Percentiles rank a stretch among this genome's conserved stretches.
phyloP scores from a whole-genome alignment of 139 green algal genomes.

The Chloropicon primus region DNA sequence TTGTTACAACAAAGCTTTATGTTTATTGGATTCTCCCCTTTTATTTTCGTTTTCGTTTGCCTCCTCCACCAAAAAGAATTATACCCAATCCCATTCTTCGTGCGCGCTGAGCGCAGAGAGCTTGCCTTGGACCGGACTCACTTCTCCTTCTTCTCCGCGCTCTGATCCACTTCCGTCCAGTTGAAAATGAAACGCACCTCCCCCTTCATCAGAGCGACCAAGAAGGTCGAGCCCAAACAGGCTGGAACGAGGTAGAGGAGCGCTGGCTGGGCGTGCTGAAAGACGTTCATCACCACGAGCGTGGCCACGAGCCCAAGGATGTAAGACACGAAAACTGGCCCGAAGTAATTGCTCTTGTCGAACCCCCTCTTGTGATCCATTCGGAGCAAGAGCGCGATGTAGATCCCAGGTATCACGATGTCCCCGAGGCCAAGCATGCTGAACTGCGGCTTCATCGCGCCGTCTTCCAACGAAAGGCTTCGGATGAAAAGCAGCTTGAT shows the following conservation, averaged over 20 bases:
- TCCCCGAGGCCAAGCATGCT: conserved; percentile 93
- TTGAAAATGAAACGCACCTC: conserved; percentile 38
- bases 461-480: background rate
- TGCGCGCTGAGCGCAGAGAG: no score
- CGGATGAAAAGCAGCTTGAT: conserved; percentile 90
- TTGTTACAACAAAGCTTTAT: no score
- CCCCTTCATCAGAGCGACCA: conserved; percentile 38
- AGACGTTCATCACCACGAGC: conserved; percentile 94
- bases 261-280: conserved; percentile 75
- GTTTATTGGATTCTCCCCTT: no score
- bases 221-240: conserved; percentile 49
- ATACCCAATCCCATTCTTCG: no score
- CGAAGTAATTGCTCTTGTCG: conserved; percentile 23
- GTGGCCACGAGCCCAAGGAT: conserved; percentile 63
- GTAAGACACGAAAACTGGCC: conserved; percentile 68
- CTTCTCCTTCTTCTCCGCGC: conserved; percentile 2
- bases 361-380: conserved; percentile 43
- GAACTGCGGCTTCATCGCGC: conserved; percentile 48
- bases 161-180: conserved; percentile 15
- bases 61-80: no score
- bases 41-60: no score
- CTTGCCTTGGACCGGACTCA: background rate
- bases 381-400: conserved; percentile 81
- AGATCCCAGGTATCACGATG: conserved; percentile 50
- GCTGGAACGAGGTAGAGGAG: conserved; percentile 95